A percentile compares a stretch with the other conserved stretches of the same genome.
Conservation (phyloP, 768 basidiomycete species). For the Agrocybe chaxingu region DNA sequence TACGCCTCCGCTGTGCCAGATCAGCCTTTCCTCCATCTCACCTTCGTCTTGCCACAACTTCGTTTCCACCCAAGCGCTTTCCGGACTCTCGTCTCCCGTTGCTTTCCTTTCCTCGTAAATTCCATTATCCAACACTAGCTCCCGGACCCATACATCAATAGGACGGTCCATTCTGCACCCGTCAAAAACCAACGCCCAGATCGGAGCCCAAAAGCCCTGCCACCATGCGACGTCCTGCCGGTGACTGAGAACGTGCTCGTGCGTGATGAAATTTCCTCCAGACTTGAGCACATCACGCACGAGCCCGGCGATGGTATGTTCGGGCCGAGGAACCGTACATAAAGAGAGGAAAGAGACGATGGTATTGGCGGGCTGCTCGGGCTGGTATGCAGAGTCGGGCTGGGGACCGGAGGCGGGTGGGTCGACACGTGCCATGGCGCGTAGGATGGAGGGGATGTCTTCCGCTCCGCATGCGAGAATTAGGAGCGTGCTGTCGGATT, state of each 20-base stretch:
- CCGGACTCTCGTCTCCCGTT: constrained; percentile 18
- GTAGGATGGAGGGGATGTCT: constrained; percentile 46
- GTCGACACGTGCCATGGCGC: constrained; percentile 26
- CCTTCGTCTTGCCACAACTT: constrained; percentile 46
- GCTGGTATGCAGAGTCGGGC: constrained; percentile 4
- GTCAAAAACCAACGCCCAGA: constrained; percentile 59
- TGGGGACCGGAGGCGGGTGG: not conserved
- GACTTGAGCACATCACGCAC: constrained; percentile 53
- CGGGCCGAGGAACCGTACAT: constrained; percentile 60
- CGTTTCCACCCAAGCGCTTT: constrained; percentile 46
- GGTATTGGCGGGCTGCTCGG: constrained; percentile 42
- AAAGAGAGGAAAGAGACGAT: constrained; percentile 64
- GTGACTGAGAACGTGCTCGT: constrained; percentile 66
- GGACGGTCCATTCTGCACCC: constrained; percentile 65
- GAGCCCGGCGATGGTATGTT: constrained; percentile 43
- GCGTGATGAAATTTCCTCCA: constrained; percentile 63
- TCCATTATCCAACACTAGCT: constrained; percentile 20
- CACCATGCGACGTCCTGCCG: constrained; percentile 58
- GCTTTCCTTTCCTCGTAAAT: too few species aligned
- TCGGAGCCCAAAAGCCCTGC: constrained; percentile 71
- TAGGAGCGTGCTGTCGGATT: constrained; percentile 48
- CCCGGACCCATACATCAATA: constrained; percentile 44
- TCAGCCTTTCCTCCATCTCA: constrained; percentile 55
- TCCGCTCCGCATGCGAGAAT: constrained; percentile 67
- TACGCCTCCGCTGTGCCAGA: constrained; percentile 56